These are phyloP conservation scores for Venturia effusa DNA, from an alignment of 2,329 filamentous ascomycete species.

Conservation along the genomic window DNA sequence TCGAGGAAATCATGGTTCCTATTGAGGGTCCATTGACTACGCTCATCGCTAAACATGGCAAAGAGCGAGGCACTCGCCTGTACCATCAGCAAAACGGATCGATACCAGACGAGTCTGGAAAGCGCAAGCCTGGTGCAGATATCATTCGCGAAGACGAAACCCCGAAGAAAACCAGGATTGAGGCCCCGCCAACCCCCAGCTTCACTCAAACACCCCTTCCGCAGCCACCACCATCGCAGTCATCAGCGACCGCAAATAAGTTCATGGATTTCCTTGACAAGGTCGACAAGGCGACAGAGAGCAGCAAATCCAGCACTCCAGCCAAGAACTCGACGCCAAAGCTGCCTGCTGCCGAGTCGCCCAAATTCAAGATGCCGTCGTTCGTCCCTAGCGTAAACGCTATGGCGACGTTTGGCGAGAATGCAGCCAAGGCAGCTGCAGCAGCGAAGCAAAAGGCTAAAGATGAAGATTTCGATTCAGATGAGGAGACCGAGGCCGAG, in stretches of 20 bases:
- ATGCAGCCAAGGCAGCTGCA: slow-evolving; percentile 16
- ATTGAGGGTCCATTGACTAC: neutral
- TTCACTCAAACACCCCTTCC: neutral
- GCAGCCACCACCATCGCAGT: neutral
- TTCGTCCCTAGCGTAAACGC: neutral
- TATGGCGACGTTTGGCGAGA: slow-evolving; percentile 6
- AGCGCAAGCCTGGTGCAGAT: neutral
- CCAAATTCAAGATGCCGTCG: neutral
- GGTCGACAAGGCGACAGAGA: neutral
- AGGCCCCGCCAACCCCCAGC: neutral
- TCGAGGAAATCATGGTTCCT: slow-evolving; percentile 3
- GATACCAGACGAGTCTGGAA: neutral
- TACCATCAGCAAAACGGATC: slow-evolving; percentile 4
- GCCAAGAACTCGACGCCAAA: neutral
- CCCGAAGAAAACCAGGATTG: neutral
- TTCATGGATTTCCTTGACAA: neutral
- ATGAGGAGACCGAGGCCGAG: slow-evolving; percentile 24
- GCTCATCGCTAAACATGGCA: slow-evolving; percentile 1
- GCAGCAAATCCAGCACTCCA: neutral
- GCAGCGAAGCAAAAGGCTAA: slow-evolving; percentile 24
- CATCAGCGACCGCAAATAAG: slow-evolving; percentile 4
- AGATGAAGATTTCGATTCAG: slow-evolving; percentile 25
- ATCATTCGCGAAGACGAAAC: neutral
- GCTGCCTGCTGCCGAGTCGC: too few relatives aligned
- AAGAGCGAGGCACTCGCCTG: neutral